A percentile compares a stretch with the other conserved stretches of the same genome.
Evolutionary conservation across 2,329 filamentous ascomycete genomes (phyloP).

Genomic region (Colletotrichum sp.): DNA sequence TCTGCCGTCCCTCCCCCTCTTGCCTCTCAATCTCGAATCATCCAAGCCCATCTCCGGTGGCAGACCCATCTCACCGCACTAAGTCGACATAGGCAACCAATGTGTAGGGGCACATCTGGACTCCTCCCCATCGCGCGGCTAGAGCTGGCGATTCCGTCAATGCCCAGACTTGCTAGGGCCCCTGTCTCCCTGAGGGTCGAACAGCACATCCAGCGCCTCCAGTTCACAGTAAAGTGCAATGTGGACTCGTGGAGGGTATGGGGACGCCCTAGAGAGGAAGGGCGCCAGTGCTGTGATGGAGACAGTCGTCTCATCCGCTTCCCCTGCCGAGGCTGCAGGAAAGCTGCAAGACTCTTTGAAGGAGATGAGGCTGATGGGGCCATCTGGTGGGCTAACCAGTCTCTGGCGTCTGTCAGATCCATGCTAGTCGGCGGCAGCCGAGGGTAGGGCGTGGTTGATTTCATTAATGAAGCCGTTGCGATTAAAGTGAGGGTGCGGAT

Average conservation of each 20-base stretch:
- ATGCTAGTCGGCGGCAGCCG: slow-evolving; percentile 18
- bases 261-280: background rate
- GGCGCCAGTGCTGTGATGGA: background rate
- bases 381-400: background rate
- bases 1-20: background rate
- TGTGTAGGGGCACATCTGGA: background rate
- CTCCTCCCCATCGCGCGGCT: slow-evolving; percentile 8
- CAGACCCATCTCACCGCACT: slow-evolving; percentile 11
- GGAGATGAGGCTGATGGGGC: slow-evolving; percentile 16
- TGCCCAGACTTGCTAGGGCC: background rate
- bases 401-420: background rate
- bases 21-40: background rate
- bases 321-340: slow-evolving; percentile 18
- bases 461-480: slow-evolving; percentile 20
- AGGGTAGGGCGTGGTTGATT: background rate
- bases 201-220: background rate
- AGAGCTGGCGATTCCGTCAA: slow-evolving; percentile 19
- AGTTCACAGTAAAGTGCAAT: background rate
- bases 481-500: slow-evolving; percentile 10
- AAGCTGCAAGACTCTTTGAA: background rate
- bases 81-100: background rate
- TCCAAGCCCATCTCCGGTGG: slow-evolving; percentile 17
- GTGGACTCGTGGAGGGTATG: background rate
- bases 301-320: slow-evolving; percentile 10
- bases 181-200: background rate